A percentile compares a stretch with the other conserved stretches of the same genome.
These are phyloP conservation scores for Leptographium lundbergii DNA, from an alignment of 2,329 filamentous ascomycete species.

Conservation along the genomic window DNA sequence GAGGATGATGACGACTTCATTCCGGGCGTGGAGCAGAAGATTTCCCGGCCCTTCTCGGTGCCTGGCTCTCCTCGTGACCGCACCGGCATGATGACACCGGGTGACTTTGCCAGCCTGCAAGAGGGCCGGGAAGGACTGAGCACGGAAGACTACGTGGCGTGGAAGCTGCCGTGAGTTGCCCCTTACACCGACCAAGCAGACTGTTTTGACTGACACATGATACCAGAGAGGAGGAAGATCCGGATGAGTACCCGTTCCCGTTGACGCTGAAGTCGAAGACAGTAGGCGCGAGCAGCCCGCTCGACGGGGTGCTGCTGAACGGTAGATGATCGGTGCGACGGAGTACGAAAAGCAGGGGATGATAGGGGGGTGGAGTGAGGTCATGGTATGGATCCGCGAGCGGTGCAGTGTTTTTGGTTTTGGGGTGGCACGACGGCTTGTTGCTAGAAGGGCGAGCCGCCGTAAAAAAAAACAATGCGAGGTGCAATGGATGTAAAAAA, in stretches of 20 bases:
- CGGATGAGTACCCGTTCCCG: constrained; percentile 54
- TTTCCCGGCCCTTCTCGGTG: constrained; percentile 84
- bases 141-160: constrained; percentile 96
- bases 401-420: too few species aligned
- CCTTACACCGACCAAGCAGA: not conserved
- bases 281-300: constrained; percentile 26
- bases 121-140: constrained; percentile 85
- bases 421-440: too few species aligned
- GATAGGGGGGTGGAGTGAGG: not conserved
- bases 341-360: not conserved
- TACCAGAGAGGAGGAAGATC: constrained; percentile 78
- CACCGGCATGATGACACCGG: constrained; percentile 96
- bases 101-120: constrained; percentile 92
- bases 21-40: constrained; percentile 85
- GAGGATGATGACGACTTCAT: constrained; percentile 85
- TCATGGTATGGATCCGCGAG: too few species aligned
- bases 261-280: constrained; percentile 44
- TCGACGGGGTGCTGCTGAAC: constrained; percentile 17
- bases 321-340: not conserved
- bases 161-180: constrained; percentile 85
- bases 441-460: too few species aligned
- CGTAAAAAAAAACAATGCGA: too few species aligned
- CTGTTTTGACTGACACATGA: not conserved
- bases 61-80: constrained; percentile 86
- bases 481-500: too few species aligned